Percentiles rank a stretch among this genome's conserved stretches.
Evolutionary conservation across 2,329 filamentous ascomycete genomes (phyloP).

Genomic region (Epichloe amarillans): DNA sequence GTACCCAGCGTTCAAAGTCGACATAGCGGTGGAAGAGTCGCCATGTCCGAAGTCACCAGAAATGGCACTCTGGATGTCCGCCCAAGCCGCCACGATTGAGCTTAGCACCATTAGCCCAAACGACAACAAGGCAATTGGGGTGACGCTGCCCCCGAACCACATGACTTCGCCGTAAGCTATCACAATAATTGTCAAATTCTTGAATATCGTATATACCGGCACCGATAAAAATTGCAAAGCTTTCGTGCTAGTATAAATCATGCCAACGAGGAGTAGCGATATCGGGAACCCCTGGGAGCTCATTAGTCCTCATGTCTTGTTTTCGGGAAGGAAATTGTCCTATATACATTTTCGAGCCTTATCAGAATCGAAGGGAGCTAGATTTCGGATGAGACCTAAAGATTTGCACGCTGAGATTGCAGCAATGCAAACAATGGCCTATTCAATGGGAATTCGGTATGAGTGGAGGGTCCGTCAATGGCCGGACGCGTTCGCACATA

Average conservation of each 20-base stretch:
- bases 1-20: slow-evolving; percentile 87
- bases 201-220: slow-evolving; percentile 98
- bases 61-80: slow-evolving; percentile 81
- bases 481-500: slow-evolving; percentile 30
- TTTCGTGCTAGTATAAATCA: slow-evolving; percentile 98
- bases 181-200: slow-evolving; percentile 97
- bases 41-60: slow-evolving; percentile 41
- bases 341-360: slow-evolving; percentile 82
- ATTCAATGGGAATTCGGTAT: slow-evolving; percentile 8
- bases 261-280: slow-evolving; percentile 87
- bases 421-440: slow-evolving; percentile 81
- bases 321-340: neutral
- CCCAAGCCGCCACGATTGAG: slow-evolving; percentile 91
- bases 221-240: slow-evolving; percentile 93
- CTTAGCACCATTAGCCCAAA: slow-evolving; percentile 96
- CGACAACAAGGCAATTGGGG: slow-evolving; percentile 73
- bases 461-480: neutral
- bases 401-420: slow-evolving; percentile 77
- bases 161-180: slow-evolving; percentile 97
- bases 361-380: slow-evolving; percentile 68
- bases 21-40: slow-evolving; percentile 62
- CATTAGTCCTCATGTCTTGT: neutral
- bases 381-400: slow-evolving; percentile 66
- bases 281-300: slow-evolving; percentile 77
- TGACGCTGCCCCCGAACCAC: slow-evolving; percentile 93